Conservation (phyloP, 1,139 yeast genomes). For the Kodamaea ohmeri region DNA sequence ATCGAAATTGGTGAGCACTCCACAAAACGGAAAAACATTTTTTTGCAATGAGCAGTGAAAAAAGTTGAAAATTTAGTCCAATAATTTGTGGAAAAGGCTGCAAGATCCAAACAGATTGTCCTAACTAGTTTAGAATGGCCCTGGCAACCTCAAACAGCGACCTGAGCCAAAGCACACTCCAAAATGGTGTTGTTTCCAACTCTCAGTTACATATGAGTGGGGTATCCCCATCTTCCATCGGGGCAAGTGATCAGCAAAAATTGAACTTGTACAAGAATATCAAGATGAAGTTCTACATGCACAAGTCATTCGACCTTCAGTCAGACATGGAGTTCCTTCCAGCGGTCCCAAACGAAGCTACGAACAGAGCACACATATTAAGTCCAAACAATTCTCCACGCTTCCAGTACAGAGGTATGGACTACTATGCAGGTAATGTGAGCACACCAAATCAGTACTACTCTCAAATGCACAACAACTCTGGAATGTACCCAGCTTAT, state of each 20-base stretch:
- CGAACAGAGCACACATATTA: slow-evolving; percentile 3
- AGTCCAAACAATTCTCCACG: slow-evolving; percentile 14
- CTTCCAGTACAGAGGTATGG: slow-evolving; percentile 14
- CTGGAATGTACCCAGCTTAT: background rate
- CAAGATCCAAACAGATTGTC: background rate
- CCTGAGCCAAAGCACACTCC: background rate
- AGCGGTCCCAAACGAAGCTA: slow-evolving; percentile 23
- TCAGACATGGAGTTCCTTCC: slow-evolving; percentile 76
- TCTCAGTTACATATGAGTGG: background rate
- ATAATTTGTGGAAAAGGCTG: background rate
- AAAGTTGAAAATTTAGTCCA: slow-evolving; percentile 3
- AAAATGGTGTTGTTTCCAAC: background rate
- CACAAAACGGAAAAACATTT: slow-evolving; percentile 2
- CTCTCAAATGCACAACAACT: slow-evolving; percentile 5
- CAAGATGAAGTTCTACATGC: slow-evolving; percentile 54
- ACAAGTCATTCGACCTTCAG: slow-evolving; percentile 66
- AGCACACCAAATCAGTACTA: slow-evolving; percentile 4
- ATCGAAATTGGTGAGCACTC: background rate
- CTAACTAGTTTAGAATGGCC: background rate
- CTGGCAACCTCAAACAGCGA: background rate
- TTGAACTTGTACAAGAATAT: slow-evolving; percentile 27
- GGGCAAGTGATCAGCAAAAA: slow-evolving; percentile 16
- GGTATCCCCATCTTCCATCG: background rate
- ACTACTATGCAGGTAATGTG: slow-evolving; percentile 10
- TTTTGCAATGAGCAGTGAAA: slow-evolving; percentile 3